Evolutionary conservation across 176 grass and related monocot genomes (phyloP).

Genomic region (Hordeum vulgare): MorexV3_pseudomolecules_assembly NC_058523.1:104146031-104146530

Average conservation of each 20-base stretch:
- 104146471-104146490: slow-evolving; percentile 41
- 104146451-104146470: slow-evolving; percentile 29
- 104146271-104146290: slow-evolving; percentile 47
- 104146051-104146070: slow-evolving; percentile 37
- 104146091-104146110: slow-evolving; percentile 30
- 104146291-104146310: slow-evolving; percentile 20
- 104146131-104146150: neutral
- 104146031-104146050: slow-evolving; percentile 27
- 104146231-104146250: slow-evolving; percentile 39
- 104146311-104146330: slow-evolving; percentile 34
- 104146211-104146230: neutral
- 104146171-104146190: slow-evolving; percentile 28
- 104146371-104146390: slow-evolving; percentile 41
- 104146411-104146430: slow-evolving; percentile 37
- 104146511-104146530: slow-evolving; percentile 33
- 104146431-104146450: slow-evolving; percentile 26
- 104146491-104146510: slow-evolving; percentile 35
- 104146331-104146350: slow-evolving; percentile 42
- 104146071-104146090: slow-evolving; percentile 38
- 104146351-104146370: slow-evolving; percentile 27
- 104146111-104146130: slow-evolving; percentile 24
- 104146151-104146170: neutral
- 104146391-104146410: neutral
- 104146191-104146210: slow-evolving; percentile 46
- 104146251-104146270: slow-evolving; percentile 34